A percentile compares a stretch with the other conserved stretches of the same genome.
Conservation (phyloP, 441 rosid species). For the Gossypium gossypioides region DNA sequence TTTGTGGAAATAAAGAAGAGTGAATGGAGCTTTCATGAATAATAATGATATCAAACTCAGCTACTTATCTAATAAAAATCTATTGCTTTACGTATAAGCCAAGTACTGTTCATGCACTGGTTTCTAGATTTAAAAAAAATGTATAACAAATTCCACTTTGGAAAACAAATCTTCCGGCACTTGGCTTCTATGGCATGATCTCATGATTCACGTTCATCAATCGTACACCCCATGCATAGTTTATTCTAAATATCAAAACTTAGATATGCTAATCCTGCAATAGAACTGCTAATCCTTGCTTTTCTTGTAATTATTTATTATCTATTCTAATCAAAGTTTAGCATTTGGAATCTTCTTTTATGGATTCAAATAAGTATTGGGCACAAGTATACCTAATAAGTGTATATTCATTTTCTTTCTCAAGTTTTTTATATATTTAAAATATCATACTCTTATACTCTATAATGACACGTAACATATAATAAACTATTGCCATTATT, state of each 20-base stretch:
- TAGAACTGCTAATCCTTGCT: not conserved
- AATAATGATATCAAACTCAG: not conserved
- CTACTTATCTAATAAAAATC: not conserved
- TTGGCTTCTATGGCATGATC: conserved; percentile 8
- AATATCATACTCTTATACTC: too few species aligned
- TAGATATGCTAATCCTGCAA: not conserved
- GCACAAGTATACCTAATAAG: too few species aligned
- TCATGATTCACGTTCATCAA: conserved; percentile 4
- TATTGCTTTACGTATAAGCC: not conserved
- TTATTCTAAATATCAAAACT: not conserved
- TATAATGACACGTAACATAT: too few species aligned
- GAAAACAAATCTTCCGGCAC: not conserved
- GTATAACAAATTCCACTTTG: conserved; percentile 6
- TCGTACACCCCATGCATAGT: not conserved
- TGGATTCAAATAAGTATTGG: too few species aligned
- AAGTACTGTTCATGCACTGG: not conserved
- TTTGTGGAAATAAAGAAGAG: not conserved
- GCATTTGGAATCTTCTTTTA: too few species aligned
- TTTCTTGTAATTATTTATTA: too few species aligned
- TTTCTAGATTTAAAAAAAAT: not conserved
- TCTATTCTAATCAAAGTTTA: too few species aligned
- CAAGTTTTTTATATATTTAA: too few species aligned
- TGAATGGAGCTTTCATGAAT: not conserved
- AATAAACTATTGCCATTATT: too few species aligned
- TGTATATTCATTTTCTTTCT: too few species aligned